phyloP scores from a whole-genome alignment of 305 asterid genomes.

The Fraxinus angustifolia region DNA sequence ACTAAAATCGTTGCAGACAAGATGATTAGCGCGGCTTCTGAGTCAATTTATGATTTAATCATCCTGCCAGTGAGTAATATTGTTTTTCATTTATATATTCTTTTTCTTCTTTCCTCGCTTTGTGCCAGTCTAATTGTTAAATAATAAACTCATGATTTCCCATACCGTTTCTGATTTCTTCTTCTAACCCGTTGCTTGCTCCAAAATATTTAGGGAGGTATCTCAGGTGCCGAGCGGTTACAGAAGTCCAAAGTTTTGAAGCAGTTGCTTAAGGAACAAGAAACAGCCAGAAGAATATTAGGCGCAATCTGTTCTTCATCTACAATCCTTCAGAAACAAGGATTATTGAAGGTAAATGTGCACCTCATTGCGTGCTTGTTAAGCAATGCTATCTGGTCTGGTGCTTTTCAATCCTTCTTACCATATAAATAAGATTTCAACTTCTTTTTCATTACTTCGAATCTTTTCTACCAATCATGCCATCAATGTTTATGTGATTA shows the following conservation, averaged over 20 bases:
- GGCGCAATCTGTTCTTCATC: slow-evolving; percentile 70
- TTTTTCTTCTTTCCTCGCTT: not conserved
- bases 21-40: slow-evolving; percentile 50
- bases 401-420: not conserved
- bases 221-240: slow-evolving; percentile 47
- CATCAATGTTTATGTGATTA: not conserved
- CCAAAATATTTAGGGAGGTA: slow-evolving; percentile 56
- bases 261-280: slow-evolving; percentile 73
- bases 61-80: slow-evolving; percentile 62
- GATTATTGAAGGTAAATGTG: slow-evolving; percentile 54
- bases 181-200: not conserved
- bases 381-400: not conserved
- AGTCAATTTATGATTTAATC: slow-evolving; percentile 63
- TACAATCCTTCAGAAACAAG: slow-evolving; percentile 57
- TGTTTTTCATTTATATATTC: not conserved
- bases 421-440: not conserved
- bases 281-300: slow-evolving; percentile 49
- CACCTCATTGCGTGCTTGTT: not conserved
- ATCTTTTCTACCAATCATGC: not conserved
- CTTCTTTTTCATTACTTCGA: not conserved
- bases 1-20: slow-evolving; percentile 67
- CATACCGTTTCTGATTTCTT: not conserved
- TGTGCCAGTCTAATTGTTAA: not conserved
- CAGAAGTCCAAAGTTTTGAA: slow-evolving; percentile 62
- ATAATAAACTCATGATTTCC: not conserved